Evolutionary conservation across 352 stramenopile species (phyloP), one percentile per base, ranked within the genome.

Genomic region (Pythium periplocum): DNA sequence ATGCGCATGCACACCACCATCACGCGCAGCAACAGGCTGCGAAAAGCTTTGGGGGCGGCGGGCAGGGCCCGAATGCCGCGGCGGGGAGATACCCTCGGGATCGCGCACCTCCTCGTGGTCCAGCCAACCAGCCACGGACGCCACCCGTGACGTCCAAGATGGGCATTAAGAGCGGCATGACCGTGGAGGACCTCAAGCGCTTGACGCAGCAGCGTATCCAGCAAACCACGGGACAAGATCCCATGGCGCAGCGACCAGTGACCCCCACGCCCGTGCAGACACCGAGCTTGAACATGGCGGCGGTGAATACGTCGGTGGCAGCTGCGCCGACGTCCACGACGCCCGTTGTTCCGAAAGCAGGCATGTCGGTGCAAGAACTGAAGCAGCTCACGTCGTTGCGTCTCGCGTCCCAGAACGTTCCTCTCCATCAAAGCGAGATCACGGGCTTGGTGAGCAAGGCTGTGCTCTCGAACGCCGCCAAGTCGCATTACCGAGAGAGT

Each of bases 131-230:
- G 26, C 59, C 56, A 1, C 68, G 69, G 17, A 85, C 80, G 47
- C 46, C 61, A 45, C 46, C 67, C 45, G 58, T 69, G 54, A 78
- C 77, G 0, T 67, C 68, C 31, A 90, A 89, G 53, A 89, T 90
- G 77, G 83, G 83, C 36, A 93, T 93, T 58, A 93, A 93, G 66
- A 93, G 83, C 68, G 83, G 83, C 54, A 93, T 93, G 83, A 93
- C 83, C 4, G 83, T 93, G 47, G 83, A 93, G 67, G 83, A 93
- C 55, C 63, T 93, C 45, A 93, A 93, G 64, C 75, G 83, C 9
- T 66, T 93, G 33, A 93, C 83, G 44, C 83, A 93, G 65, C 86
- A 93, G 57, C 70, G 83, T 36, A 93, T 93, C 72, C 83, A 93
- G 56, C 77, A 89, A 45, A 62, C 66, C 2, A 60, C 55, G 12